phyloP scores from a whole-genome alignment of 495 filamentous ascomycete species.

The Penicillium herquei region DNA sequence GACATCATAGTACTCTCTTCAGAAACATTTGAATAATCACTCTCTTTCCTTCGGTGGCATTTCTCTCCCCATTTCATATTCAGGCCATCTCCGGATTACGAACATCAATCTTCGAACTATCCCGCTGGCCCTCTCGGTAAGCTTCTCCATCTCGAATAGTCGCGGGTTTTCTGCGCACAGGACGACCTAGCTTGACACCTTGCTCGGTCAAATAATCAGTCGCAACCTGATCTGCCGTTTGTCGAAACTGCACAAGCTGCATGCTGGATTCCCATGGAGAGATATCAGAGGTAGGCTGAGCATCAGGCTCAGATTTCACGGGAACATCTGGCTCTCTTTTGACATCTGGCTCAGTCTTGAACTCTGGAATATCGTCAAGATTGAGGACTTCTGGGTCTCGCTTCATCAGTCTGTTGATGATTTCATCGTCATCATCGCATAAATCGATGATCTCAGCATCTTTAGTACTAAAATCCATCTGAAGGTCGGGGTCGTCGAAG shows the following conservation, averaged over 20 bases:
- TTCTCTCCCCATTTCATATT: neutral
- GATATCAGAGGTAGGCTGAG: neutral
- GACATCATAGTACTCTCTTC: neutral
- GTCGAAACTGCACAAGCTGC: slow-evolving; percentile 28
- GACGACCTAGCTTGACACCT: slow-evolving; percentile 9
- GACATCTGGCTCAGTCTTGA: neutral
- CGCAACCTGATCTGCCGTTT: slow-evolving; percentile 28
- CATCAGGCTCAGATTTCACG: slow-evolving; percentile 3
- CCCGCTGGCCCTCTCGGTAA: slow-evolving; percentile 9
- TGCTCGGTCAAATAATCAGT: slow-evolving; percentile 18
- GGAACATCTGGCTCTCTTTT: neutral
- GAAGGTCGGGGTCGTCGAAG: neutral
- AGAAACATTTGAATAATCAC: neutral
- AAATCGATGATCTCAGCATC: slow-evolving; percentile 11
- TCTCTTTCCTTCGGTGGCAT: neutral
- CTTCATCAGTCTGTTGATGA: slow-evolving; percentile 12
- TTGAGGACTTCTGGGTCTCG: slow-evolving; percentile 5
- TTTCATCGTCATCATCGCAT: slow-evolving; percentile 11
- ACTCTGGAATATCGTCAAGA: slow-evolving; percentile 2
- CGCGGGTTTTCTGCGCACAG: neutral
- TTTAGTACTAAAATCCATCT: slow-evolving; percentile 8
- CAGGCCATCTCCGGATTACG: neutral
- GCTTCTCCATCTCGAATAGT: slow-evolving; percentile 6
- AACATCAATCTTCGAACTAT: slow-evolving; percentile 5
- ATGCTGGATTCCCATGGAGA: slow-evolving; percentile 24